These are phyloP conservation scores for Agrocybe pediades DNA, from an alignment of 768 basidiomycete species.

Conservation along the genomic window DNA sequence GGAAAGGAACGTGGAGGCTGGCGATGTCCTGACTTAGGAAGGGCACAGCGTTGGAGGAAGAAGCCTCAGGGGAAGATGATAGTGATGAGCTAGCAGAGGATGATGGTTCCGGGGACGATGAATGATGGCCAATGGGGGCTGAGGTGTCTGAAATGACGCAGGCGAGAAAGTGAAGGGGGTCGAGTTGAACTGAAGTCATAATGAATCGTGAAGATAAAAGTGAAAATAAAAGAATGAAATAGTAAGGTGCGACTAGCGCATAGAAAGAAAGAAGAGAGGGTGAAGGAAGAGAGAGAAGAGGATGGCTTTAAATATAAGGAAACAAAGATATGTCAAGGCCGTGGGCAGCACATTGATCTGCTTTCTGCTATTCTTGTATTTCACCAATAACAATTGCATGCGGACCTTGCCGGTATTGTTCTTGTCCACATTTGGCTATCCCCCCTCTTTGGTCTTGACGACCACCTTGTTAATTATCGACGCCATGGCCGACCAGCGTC, in stretches of 20 bases:
- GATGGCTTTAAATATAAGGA: constrained; percentile 18
- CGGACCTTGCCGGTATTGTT: constrained; percentile 37
- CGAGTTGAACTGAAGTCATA: constrained; percentile 27
- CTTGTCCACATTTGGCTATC: constrained; percentile 23
- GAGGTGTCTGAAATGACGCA: constrained; percentile 28
- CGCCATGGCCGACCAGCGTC: constrained; percentile 51
- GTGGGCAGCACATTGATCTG: constrained; percentile 1
- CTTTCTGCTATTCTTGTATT: constrained; percentile 17
- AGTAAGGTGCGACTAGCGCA: constrained; percentile 37
- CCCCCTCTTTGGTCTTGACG: constrained; percentile 10
- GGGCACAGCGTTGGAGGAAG: constrained; percentile 17
- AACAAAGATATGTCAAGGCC: constrained; percentile 26
- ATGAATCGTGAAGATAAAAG: constrained; percentile 33
- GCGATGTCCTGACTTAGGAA: constrained; percentile 22
- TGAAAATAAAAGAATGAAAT: constrained; percentile 23
- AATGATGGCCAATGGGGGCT: constrained; percentile 12
- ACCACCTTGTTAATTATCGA: constrained; percentile 11
- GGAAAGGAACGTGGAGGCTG: constrained; percentile 28
- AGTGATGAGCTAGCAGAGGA: constrained; percentile 5
- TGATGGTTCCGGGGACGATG: constrained; percentile 15
- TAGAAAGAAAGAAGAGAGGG: constrained; percentile 22
- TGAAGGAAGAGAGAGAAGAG: constrained; percentile 12
- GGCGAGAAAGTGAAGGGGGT: constrained; percentile 40
- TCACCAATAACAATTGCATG: constrained; percentile 18
- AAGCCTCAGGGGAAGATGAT: constrained; percentile 16